Evolutionary conservation across 352 stramenopile genomes (phyloP).

Genomic region (Paralagenidium karlingii): DNA sequence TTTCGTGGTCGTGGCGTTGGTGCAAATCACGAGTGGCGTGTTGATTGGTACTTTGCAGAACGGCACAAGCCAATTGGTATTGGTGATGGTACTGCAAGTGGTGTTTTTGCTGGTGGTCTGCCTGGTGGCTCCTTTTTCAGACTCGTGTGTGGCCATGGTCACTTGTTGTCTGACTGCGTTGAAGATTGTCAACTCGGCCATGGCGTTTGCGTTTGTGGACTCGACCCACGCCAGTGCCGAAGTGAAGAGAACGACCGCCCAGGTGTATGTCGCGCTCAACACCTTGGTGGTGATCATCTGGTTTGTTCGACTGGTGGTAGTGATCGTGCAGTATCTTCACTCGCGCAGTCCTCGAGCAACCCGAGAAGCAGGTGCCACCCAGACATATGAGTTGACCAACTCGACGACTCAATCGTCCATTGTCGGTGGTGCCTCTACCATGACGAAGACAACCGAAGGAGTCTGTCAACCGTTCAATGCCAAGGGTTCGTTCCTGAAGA

Average conservation of each 20-base stretch:
- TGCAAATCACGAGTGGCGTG: slow-evolving; percentile 42
- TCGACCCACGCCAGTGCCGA: slow-evolving; percentile 17
- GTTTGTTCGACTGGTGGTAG: slow-evolving; percentile 21
- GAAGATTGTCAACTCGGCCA: slow-evolving; percentile 47
- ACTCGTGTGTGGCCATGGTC: slow-evolving; percentile 22
- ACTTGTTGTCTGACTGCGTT: slow-evolving; percentile 31
- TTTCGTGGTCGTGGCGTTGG: slow-evolving; percentile 33
- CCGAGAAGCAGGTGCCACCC: no score
- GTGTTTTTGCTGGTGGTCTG: slow-evolving; percentile 37
- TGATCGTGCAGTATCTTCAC: not conserved
- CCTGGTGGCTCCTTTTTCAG: slow-evolving; percentile 21
- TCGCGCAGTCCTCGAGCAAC: no score
- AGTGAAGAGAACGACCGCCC: slow-evolving; percentile 17
- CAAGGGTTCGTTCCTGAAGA: no score
- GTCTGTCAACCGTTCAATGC: no score
- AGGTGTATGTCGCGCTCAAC: slow-evolving; percentile 55
- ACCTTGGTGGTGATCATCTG: slow-evolving; percentile 35
- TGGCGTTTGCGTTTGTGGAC: slow-evolving; percentile 47
- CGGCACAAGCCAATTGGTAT: slow-evolving; percentile 38
- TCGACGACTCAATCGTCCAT: no score
- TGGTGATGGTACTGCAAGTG: slow-evolving; percentile 33
- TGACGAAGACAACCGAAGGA: no score
- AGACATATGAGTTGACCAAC: no score
- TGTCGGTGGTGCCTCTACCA: no score
- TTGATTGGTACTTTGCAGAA: slow-evolving; percentile 38